Evolutionary conservation across 2,329 filamentous ascomycete genomes (phyloP).

Genomic region (Xylaria digitata): DNA sequence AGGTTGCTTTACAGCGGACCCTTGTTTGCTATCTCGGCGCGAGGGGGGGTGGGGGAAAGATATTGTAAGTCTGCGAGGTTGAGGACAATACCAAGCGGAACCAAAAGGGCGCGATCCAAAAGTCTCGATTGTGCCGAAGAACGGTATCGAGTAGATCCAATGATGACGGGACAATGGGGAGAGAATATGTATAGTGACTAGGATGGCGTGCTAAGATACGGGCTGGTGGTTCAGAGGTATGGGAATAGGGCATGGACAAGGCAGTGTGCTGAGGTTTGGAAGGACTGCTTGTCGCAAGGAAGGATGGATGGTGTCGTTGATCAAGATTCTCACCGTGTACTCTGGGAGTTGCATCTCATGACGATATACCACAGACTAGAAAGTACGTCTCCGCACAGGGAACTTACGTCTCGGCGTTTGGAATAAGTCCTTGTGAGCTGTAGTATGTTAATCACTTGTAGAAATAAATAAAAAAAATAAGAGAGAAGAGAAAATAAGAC

Average conservation of each 20-base stretch:
- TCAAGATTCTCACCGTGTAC: not conserved
- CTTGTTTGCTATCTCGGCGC: conserved; percentile 5
- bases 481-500: not conserved
- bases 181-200: conserved; percentile 21
- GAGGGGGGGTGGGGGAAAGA: conserved; percentile 35
- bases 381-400: conserved; percentile 10
- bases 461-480: not conserved
- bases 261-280: conserved; percentile 7
- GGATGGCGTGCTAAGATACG: conserved; percentile 15
- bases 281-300: conserved; percentile 24
- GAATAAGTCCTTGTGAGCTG: not conserved
- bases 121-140: conserved; percentile 37
- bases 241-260: conserved; percentile 21
- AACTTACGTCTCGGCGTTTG: conserved; percentile 3
- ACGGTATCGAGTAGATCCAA: conserved; percentile 38
- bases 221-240: conserved; percentile 1
- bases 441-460: not conserved
- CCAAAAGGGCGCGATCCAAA: conserved; percentile 43
- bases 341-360: conserved; percentile 29
- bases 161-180: conserved; percentile 22
- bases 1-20: conserved; percentile 4
- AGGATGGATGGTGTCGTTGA: conserved; percentile 5
- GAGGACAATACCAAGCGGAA: conserved; percentile 38
- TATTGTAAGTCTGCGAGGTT: conserved; percentile 41
- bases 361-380: not conserved